Base-by-base conservation (phyloP, 2,329 filamentous ascomycete genomes). In the Pleomassaria siparia region DNA sequence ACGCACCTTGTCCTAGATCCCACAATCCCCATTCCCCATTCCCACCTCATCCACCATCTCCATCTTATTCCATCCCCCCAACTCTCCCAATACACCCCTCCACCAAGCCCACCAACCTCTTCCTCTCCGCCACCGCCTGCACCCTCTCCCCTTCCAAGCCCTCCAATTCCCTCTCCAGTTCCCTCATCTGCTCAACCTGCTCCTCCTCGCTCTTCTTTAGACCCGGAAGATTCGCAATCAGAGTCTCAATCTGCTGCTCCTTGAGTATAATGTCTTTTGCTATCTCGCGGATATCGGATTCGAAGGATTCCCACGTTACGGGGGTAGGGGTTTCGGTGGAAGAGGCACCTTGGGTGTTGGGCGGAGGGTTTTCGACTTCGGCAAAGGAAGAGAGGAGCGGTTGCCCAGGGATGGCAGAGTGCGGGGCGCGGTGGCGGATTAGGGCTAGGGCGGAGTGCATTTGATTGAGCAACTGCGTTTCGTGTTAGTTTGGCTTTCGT, bases 211-310 rank as follows among this genome's bases (percentile, higher is more conserved):
- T 92, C 53, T 85, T 88, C 36, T 89, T 86, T 18, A 94, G 75
- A 0, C 89, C 89, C 0, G 89, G 89, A 2, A 95, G 76, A 18
- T 80, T 82, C 13, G 84, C 86, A 48, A 92, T 88, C 40, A 94
- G 74, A 36, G 82, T 77, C 68, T 94, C 89, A 52, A 94, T 90
- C 73, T 92, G 87, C 72, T 91, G 88, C 60, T 91, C 86, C 63
- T 91, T 90, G 48, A 88, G 69, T 48, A 92, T 85, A 21, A 94
- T 76, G 65, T 92, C 89, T 52, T 82, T 81, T 29, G 88, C 87
- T 44, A 94, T 76, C 68, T 92, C 88, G 50, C 83, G 76, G 64
- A 90, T 80, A 39, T 85, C 82, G 2, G 81, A 80, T 46, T 80
- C 89, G 42, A 83, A 81, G 33, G 87, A 83, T 9, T 56, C 51